Conservation (phyloP, 2,329 filamentous ascomycete genomes). For the Fusarium multiceps region DNA sequence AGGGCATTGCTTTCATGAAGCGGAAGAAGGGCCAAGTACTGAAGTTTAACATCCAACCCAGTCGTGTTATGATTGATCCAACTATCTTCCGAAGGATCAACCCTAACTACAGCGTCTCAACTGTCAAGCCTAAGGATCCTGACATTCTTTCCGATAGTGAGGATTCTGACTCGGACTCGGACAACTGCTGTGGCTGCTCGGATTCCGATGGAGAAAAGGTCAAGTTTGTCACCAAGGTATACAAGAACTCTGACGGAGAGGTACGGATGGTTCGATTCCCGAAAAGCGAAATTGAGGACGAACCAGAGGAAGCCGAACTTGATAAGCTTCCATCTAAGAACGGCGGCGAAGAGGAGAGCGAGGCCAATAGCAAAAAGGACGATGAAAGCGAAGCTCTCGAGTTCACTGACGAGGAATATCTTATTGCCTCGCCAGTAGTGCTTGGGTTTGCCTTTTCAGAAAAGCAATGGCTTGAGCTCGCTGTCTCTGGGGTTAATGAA, state of each 20-base stretch:
- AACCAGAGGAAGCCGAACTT: slow-evolving; percentile 60
- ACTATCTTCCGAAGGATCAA: slow-evolving; percentile 85
- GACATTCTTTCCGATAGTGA: slow-evolving; percentile 66
- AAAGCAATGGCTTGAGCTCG: slow-evolving; percentile 91
- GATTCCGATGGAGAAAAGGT: slow-evolving; percentile 57
- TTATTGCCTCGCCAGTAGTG: slow-evolving; percentile 85
- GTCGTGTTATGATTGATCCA: slow-evolving; percentile 89
- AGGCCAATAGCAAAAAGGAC: slow-evolving; percentile 6
- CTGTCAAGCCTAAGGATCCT: slow-evolving; percentile 77
- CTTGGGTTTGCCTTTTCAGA: slow-evolving; percentile 89
- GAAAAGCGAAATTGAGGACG: slow-evolving; percentile 49
- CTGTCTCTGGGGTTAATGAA: slow-evolving; percentile 80
- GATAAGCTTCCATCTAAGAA: slow-evolving; percentile 60
- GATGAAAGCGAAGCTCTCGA: slow-evolving; percentile 46
- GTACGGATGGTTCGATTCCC: slow-evolving; percentile 48
- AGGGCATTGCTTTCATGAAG: slow-evolving; percentile 87
- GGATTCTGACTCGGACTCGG: slow-evolving; percentile 55
- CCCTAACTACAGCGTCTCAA: slow-evolving; percentile 83
- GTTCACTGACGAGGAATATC: slow-evolving; percentile 84
- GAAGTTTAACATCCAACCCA: slow-evolving; percentile 87
- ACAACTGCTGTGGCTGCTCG: slow-evolving; percentile 54
- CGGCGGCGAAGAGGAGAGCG: background rate
- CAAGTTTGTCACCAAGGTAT: slow-evolving; percentile 64
- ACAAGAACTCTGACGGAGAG: slow-evolving; percentile 58
- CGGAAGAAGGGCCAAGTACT: slow-evolving; percentile 72